Conservation (phyloP, 1,139 yeast species). For the Debaryomycetaceae sp. region DNA sequence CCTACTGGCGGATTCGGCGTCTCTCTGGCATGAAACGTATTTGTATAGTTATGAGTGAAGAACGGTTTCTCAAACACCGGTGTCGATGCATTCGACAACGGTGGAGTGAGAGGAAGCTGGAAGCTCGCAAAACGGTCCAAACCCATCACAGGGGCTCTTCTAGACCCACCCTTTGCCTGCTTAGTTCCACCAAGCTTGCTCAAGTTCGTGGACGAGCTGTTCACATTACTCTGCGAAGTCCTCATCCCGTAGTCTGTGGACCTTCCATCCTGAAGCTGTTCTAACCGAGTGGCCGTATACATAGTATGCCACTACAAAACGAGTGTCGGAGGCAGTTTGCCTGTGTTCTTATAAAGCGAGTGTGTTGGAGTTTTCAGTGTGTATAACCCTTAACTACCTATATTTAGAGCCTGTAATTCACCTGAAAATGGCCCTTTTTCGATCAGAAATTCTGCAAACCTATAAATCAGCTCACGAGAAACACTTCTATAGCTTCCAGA, state of each 20-base stretch:
- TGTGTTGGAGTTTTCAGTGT: no score
- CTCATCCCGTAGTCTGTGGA: background rate
- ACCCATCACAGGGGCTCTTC: background rate
- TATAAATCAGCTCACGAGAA: no score
- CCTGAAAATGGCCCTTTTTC: no score
- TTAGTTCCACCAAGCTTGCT: background rate
- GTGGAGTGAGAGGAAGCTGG: conserved; percentile 34
- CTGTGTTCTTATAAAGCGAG: no score
- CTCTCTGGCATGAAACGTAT: background rate
- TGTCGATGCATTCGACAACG: conserved; percentile 31
- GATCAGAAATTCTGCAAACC: no score
- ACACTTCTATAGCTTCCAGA: no score
- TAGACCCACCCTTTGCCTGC: background rate
- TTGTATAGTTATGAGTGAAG: conserved; percentile 1
- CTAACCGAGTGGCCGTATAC: no score
- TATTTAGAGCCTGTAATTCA: no score
- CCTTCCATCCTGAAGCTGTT: background rate
- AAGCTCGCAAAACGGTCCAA: conserved; percentile 4
- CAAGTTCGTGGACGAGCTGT: conserved; percentile 3
- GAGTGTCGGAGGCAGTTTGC: no score
- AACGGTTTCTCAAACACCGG: conserved; percentile 18
- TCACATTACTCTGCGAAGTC: conserved; percentile 4
- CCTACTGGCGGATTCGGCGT: background rate
- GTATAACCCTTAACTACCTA: no score
- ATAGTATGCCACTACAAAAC: no score